phyloP scores from a whole-genome alignment of 164 flowering plant species.

The Annona squamosa region DNA sequence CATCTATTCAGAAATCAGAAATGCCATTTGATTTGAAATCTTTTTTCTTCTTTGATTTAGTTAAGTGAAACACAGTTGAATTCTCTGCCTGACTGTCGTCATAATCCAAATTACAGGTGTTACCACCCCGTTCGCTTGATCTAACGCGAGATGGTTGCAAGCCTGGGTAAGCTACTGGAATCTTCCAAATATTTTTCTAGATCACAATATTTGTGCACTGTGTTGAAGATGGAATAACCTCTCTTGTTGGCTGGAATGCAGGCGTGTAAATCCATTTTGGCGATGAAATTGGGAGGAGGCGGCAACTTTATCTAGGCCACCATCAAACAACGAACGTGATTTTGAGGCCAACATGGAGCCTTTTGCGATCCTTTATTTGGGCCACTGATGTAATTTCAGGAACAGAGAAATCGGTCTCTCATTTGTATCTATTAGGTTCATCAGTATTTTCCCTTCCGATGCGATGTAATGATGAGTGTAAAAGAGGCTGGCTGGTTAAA shows the following conservation, averaged over 20 bases:
- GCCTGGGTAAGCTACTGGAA: not conserved
- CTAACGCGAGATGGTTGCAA: not conserved
- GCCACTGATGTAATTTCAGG: not conserved
- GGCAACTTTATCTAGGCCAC: not conserved
- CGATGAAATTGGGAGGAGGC: not conserved
- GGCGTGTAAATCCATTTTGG: not conserved
- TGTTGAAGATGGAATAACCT: not conserved
- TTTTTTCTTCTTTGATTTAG: not conserved
- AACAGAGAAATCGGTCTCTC: not conserved
- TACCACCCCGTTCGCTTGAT: not conserved
- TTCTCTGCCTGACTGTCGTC: not conserved
- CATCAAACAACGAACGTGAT: too few species aligned
- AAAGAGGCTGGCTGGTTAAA: not conserved
- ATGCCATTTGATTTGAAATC: not conserved
- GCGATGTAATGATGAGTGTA: not conserved
- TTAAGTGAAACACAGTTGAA: not conserved
- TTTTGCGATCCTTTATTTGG: too few species aligned
- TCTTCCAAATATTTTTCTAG: not conserved
- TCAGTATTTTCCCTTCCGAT: not conserved
- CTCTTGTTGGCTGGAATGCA: not conserved
- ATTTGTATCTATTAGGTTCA: not conserved
- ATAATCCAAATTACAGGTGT: not conserved
- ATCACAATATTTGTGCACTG: not conserved
- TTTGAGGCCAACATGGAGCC: too few species aligned
- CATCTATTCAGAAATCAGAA: not conserved